These are phyloP conservation scores for Solanum clarkiae DNA, from an alignment of 257 asterid species.

Conservation along the genomic window DNA sequence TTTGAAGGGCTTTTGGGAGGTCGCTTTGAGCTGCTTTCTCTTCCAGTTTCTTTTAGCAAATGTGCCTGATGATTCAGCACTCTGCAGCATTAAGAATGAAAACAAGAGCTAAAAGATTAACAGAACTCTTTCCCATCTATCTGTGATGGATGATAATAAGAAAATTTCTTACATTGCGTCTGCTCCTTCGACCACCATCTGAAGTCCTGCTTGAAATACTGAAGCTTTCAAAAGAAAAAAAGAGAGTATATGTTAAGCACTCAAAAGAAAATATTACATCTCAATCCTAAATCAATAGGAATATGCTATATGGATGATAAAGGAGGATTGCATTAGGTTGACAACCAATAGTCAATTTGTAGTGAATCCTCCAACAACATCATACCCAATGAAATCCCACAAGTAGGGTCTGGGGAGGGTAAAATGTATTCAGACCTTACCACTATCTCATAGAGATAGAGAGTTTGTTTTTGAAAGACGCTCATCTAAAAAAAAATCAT, in stretches of 20 bases:
- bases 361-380: neutral
- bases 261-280: neutral
- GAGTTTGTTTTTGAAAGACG: too few relatives aligned
- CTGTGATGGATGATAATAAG: neutral
- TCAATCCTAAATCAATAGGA: neutral
- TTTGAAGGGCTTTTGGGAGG: conserved; percentile 65
- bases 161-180: conserved; percentile 49
- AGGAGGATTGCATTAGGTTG: neutral
- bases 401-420: too few relatives aligned
- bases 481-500: too few relatives aligned
- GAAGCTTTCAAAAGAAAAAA: conserved; percentile 13
- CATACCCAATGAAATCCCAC: too few relatives aligned
- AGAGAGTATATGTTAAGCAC: neutral
- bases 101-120: conserved; percentile 5
- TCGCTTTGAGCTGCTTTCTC: conserved; percentile 41
- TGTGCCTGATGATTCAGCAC: conserved; percentile 49
- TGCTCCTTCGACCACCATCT: conserved; percentile 37
- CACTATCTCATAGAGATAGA: too few relatives aligned
- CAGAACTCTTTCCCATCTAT: neutral
- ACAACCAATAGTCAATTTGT: neutral
- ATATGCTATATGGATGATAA: neutral
- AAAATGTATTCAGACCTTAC: too few relatives aligned
- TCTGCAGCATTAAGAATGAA: conserved; percentile 26
- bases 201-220: conserved; percentile 42
- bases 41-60: conserved; percentile 36